A percentile compares a stretch with the other conserved stretches of the same genome.
Evolutionary conservation across 164 flowering plant species (phyloP).

Genomic region (Amborella trichopoda): DNA sequence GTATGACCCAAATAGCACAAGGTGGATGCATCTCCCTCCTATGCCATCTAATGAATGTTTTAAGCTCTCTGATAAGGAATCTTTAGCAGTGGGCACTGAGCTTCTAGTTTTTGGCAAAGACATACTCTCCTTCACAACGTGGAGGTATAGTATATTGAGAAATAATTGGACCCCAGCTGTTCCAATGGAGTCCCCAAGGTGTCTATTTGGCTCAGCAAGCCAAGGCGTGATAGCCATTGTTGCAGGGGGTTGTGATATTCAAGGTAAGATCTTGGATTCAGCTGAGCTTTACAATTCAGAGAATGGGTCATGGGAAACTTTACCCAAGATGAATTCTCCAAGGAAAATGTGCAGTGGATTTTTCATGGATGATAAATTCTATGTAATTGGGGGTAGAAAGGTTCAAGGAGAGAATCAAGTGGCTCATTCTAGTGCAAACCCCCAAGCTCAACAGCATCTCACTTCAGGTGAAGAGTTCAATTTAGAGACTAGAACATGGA

Average conservation of each 20-base stretch:
- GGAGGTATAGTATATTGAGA: conserved; percentile 64
- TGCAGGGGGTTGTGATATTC: conserved; percentile 83
- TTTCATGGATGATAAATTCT: conserved; percentile 84
- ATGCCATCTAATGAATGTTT: conserved; percentile 69
- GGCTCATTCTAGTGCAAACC: too few relatives aligned
- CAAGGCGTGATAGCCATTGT: conserved; percentile 73
- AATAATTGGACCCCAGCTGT: conserved; percentile 75
- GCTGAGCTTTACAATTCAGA: conserved; percentile 89
- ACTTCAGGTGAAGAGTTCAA: conserved; percentile 83
- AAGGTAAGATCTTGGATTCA: conserved; percentile 45
- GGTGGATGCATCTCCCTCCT: conserved; percentile 82
- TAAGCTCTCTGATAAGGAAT: conserved; percentile 80
- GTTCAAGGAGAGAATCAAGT: conserved; percentile 24
- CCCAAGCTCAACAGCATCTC: too few relatives aligned
- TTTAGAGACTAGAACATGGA: conserved; percentile 63
- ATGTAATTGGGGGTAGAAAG: conserved; percentile 72
- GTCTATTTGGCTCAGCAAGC: conserved; percentile 93
- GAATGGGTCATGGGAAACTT: conserved; percentile 40
- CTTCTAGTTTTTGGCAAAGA: conserved; percentile 90
- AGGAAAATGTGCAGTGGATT: conserved; percentile 94
- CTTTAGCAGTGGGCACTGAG: conserved; percentile 91
- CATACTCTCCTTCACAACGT: conserved; percentile 43
- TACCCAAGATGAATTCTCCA: conserved; percentile 68
- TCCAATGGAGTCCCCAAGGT: conserved; percentile 71
- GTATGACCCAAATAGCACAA: conserved; percentile 52